phyloP scores from a whole-genome alignment of 2,329 filamentous ascomycete species.

The Fusarium humuli region DNA sequence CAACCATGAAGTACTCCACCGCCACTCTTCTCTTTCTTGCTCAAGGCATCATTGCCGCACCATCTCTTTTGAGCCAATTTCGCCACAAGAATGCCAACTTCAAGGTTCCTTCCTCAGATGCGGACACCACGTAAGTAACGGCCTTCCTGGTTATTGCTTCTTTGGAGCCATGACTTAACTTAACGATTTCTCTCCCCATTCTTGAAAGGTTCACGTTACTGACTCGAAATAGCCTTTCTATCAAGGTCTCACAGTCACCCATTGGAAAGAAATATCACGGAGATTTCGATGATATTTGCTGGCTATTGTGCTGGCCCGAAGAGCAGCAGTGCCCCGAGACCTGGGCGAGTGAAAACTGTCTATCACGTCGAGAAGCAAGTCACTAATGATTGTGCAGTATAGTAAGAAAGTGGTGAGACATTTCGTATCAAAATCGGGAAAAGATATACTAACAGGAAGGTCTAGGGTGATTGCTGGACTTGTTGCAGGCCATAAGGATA shows the following conservation, averaged over 20 bases:
- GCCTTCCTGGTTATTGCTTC: rapidly evolving
- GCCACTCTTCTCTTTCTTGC: not conserved
- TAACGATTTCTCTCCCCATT: too few species aligned
- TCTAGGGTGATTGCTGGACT: constrained; percentile 9
- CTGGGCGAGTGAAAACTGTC: not conserved
- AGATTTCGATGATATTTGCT: not conserved
- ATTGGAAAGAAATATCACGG: rapidly evolving
- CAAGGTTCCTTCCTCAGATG: not conserved
- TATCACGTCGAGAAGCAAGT: rapidly evolving
- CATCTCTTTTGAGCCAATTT: not conserved
- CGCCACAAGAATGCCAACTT: not conserved
- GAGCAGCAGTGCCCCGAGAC: not conserved
- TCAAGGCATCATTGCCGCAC: constrained; percentile 1
- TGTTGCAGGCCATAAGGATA: not conserved
- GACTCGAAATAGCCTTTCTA: not conserved
- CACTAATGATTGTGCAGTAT: not conserved
- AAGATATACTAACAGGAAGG: not conserved
- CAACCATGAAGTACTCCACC: constrained; percentile 11
- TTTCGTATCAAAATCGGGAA: too few species aligned
- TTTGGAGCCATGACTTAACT: too few species aligned
- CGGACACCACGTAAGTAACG: constrained; percentile 14
- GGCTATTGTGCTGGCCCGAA: not conserved
- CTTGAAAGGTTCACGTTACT: too few species aligned
- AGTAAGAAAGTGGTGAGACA: not conserved
- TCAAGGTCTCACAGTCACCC: constrained; percentile 6